Percentiles rank a stretch among this genome's conserved stretches.
Evolutionary conservation across 148 eudicot genomes (phyloP).

Genomic region (Fallopia convolvulus): DNA sequence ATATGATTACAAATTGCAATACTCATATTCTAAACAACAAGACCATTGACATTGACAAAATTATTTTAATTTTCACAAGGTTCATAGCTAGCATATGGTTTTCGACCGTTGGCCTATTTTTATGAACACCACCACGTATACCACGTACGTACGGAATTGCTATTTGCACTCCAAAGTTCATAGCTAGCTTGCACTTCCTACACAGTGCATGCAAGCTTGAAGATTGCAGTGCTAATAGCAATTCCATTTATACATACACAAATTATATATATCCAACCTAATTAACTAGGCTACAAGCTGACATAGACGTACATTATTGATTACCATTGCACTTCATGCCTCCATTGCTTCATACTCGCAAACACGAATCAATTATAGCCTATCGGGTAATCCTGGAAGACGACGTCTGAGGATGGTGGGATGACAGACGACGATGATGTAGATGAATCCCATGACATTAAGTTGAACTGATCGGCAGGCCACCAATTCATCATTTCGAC

Average conservation of each 20-base stretch:
- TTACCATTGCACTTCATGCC: not conserved
- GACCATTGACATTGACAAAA: not conserved
- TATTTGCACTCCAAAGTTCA: constrained; percentile 9
- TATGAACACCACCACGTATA: not conserved
- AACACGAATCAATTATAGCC: not conserved
- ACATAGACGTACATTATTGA: constrained; percentile 3
- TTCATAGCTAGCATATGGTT: not conserved
- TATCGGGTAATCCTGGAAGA: constrained; percentile 2
- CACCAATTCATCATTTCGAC: constrained; percentile 11
- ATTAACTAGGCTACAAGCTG: not conserved
- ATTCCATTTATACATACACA: not conserved
- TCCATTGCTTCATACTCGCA: not conserved
- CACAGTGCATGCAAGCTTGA: not conserved
- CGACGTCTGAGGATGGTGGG: not conserved
- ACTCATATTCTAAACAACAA: not conserved
- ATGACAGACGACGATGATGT: not conserved
- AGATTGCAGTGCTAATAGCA: constrained; percentile 11
- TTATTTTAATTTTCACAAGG: not conserved
- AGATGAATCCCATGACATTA: constrained; percentile 3
- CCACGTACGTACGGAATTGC: not conserved
- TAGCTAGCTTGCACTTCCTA: not conserved
- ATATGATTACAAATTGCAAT: not conserved
- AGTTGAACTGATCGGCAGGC: not conserved
- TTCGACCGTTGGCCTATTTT: not conserved
- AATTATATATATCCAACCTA: not conserved